phyloP scores from a whole-genome alignment of 2,329 filamentous ascomycete genomes.

The Davidsoniella eucalypti region DNA sequence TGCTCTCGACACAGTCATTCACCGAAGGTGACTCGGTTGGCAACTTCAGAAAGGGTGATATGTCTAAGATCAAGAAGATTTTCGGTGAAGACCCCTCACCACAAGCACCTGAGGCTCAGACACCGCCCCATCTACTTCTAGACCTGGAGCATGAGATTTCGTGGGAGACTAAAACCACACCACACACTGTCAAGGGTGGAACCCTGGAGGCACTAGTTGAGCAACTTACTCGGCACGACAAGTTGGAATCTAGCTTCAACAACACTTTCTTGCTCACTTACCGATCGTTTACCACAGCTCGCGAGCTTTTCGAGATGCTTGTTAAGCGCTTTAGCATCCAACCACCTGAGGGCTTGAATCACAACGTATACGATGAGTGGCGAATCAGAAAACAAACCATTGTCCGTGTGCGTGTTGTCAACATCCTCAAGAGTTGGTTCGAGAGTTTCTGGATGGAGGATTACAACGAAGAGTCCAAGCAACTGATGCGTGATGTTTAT shows the following conservation, averaged over 20 bases:
- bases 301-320: constrained; percentile 81
- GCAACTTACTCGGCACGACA: constrained; percentile 89
- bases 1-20: constrained; percentile 45
- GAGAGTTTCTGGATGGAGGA: constrained; percentile 99
- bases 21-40: constrained; percentile 40
- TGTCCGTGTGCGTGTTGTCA: constrained; percentile 89
- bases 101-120: constrained; percentile 47
- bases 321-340: constrained; percentile 87
- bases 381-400: constrained; percentile 88
- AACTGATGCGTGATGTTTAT: constrained; percentile 76
- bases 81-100: constrained; percentile 47
- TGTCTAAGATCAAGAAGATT: constrained; percentile 49
- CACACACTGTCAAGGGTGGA: constrained; percentile 69
- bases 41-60: constrained; percentile 41
- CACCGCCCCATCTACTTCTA: constrained; percentile 66
- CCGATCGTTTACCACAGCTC: constrained; percentile 78
- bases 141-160: constrained; percentile 81
- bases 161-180: constrained; percentile 68
- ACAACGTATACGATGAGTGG: constrained; percentile 71
- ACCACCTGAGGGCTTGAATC: constrained; percentile 64
- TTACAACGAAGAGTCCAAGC: constrained; percentile 63
- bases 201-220: constrained; percentile 81
- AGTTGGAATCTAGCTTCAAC: constrained; percentile 88
- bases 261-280: constrained; percentile 97
- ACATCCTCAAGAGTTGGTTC: constrained; percentile 96